These are phyloP conservation scores for Boletus subluridellus DNA, from an alignment of 1,284 basidiomycete genomes.

Conservation along the genomic window DNA sequence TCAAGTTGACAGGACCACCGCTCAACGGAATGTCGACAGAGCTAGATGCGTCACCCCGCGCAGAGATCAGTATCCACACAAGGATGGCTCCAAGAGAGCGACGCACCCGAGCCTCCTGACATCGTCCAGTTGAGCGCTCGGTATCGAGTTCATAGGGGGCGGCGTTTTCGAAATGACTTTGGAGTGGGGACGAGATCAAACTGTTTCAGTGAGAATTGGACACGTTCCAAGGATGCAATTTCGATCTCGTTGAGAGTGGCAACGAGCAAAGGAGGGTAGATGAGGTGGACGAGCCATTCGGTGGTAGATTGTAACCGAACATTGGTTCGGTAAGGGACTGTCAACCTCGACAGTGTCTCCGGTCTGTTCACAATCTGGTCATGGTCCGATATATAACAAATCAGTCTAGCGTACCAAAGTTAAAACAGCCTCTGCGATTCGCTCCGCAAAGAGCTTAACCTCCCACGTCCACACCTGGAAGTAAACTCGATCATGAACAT, in stretches of 20 bases:
- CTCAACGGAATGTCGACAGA: too few species aligned
- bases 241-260: slow-evolving; percentile 95
- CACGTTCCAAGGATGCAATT: slow-evolving; percentile 94
- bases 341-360: slow-evolving; percentile 82
- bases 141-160: slow-evolving; percentile 91
- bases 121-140: too few species aligned
- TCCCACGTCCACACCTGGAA: too few species aligned
- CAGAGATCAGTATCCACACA: slow-evolving; percentile 37
- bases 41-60: too few species aligned
- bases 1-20: slow-evolving; percentile 96
- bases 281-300: slow-evolving; percentile 94
- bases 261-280: slow-evolving; percentile 88
- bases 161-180: slow-evolving; percentile 90
- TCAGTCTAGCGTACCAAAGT: slow-evolving; percentile 23
- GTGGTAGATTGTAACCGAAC: slow-evolving; percentile 95
- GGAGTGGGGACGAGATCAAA: slow-evolving; percentile 96
- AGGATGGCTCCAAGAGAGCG: not conserved
- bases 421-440: too few species aligned
- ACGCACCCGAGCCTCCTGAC: slow-evolving; percentile 94
- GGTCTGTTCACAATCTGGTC: slow-evolving; percentile 42
- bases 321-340: slow-evolving; percentile 58
- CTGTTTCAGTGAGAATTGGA: slow-evolving; percentile 94
- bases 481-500: too few species aligned
- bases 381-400: not conserved
- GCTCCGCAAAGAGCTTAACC: too few species aligned